Percentiles rank a stretch among this genome's conserved stretches.
Conservation (phyloP, 2,329 filamentous ascomycete genomes). For the Cyphellophora europaea region DNA sequence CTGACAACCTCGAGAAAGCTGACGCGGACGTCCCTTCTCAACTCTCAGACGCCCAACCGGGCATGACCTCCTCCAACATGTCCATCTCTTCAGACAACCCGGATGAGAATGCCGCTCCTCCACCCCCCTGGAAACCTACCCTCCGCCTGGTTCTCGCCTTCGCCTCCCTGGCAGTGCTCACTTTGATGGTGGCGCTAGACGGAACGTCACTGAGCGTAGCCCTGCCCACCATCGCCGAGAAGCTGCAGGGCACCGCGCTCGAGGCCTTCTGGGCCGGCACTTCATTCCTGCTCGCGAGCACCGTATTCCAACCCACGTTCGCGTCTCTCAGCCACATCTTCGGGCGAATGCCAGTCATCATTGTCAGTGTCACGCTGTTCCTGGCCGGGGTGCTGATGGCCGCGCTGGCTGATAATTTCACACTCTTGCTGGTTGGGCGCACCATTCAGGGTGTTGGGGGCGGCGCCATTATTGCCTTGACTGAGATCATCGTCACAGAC, state of each 20-base stretch:
- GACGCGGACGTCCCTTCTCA: too few species aligned
- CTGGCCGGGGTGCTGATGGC: constrained; percentile 51
- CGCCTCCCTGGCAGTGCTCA: constrained; percentile 43
- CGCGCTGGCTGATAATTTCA: constrained; percentile 47
- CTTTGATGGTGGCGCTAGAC: constrained; percentile 55
- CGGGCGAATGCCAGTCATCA: constrained; percentile 33
- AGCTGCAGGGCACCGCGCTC: constrained; percentile 44
- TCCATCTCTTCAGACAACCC: too few species aligned
- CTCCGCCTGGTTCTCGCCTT: constrained; percentile 38
- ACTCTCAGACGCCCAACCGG: too few species aligned
- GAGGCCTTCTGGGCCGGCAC: constrained; percentile 66
- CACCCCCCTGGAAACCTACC: constrained; percentile 8
- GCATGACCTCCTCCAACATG: too few species aligned
- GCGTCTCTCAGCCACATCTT: constrained; percentile 39
- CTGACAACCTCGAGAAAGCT: too few species aligned
- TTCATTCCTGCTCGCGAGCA: constrained; percentile 57
- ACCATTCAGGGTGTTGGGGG: constrained; percentile 51
- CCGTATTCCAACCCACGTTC: constrained; percentile 46
- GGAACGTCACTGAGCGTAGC: constrained; percentile 58
- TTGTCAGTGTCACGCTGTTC: constrained; percentile 33
- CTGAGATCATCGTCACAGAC: constrained; percentile 35
- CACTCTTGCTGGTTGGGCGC: constrained; percentile 53
- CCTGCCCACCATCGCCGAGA: constrained; percentile 37
- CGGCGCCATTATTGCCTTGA: constrained; percentile 34
- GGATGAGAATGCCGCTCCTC: background rate